A percentile compares a stretch with the other conserved stretches of the same genome.
Conservation (phyloP, 306 rosid species). For the Clitoria ternatea region DNA sequence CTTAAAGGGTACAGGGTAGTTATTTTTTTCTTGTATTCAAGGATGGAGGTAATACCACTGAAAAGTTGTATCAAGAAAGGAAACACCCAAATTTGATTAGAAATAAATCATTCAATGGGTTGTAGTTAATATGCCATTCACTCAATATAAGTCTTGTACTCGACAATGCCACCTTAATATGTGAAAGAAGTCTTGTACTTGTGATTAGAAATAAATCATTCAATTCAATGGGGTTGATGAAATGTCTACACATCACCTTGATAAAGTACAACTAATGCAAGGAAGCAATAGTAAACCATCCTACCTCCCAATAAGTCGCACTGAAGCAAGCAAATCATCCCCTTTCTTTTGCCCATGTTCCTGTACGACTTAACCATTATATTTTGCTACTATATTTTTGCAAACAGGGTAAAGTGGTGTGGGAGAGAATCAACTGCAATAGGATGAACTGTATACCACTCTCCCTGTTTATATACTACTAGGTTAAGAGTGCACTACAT, state of each 20-base stretch:
- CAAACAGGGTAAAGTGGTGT: background rate
- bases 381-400: background rate
- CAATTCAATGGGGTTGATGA: background rate
- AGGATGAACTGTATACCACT: background rate
- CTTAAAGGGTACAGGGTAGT: too few relatives aligned
- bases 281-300: background rate
- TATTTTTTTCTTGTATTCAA: too few relatives aligned
- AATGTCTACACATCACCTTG: background rate
- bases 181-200: conserved; percentile 15
- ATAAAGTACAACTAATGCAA: background rate
- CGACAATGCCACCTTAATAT: background rate
- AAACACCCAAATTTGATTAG: too few relatives aligned
- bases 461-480: background rate
- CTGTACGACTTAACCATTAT: conserved; percentile 43
- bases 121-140: too few relatives aligned
- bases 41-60: too few relatives aligned
- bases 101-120: too few relatives aligned
- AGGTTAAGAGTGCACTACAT: background rate
- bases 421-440: background rate
- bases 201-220: conserved; percentile 16
- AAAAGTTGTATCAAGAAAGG: too few relatives aligned
- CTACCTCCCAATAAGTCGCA: conserved; percentile 89
- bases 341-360: conserved; percentile 81
- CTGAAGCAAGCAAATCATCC: conserved; percentile 89
- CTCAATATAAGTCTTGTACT: too few relatives aligned